These are phyloP conservation scores for Calonectria hawksworthii DNA, from an alignment of 2,329 filamentous ascomycete species.

Conservation along the genomic window DNA sequence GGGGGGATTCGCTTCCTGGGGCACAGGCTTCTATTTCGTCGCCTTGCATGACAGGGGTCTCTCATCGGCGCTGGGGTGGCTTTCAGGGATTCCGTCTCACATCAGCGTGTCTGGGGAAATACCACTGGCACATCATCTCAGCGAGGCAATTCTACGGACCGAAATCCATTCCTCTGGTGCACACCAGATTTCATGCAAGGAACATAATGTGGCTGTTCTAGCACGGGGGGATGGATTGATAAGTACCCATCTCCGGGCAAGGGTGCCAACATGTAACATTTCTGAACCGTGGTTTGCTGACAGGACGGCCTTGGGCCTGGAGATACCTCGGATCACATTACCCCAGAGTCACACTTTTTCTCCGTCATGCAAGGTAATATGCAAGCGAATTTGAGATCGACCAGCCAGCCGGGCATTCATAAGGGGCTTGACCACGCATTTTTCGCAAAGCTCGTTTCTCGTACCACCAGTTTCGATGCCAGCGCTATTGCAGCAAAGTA, in stretches of 20 bases:
- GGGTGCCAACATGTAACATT: background rate
- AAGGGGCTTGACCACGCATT: background rate
- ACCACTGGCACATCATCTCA: background rate
- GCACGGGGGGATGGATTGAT: background rate
- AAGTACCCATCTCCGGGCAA: background rate
- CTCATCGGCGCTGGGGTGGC: background rate
- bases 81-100: background rate
- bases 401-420: background rate
- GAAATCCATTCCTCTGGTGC: background rate
- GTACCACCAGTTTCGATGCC: background rate
- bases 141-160: background rate
- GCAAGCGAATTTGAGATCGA: background rate
- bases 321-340: background rate
- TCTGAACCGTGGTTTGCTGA: background rate
- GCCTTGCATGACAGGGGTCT: background rate
- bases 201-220: background rate
- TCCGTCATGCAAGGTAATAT: background rate
- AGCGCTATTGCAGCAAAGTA: background rate
- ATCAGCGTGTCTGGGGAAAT: background rate
- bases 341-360: background rate
- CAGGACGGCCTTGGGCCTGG: background rate
- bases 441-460: background rate
- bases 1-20: background rate
- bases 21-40: background rate
- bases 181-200: background rate